These are phyloP conservation scores for Yamadazyma mexicana DNA, from an alignment of 1,139 yeast genomes.

Conservation along the genomic window DNA sequence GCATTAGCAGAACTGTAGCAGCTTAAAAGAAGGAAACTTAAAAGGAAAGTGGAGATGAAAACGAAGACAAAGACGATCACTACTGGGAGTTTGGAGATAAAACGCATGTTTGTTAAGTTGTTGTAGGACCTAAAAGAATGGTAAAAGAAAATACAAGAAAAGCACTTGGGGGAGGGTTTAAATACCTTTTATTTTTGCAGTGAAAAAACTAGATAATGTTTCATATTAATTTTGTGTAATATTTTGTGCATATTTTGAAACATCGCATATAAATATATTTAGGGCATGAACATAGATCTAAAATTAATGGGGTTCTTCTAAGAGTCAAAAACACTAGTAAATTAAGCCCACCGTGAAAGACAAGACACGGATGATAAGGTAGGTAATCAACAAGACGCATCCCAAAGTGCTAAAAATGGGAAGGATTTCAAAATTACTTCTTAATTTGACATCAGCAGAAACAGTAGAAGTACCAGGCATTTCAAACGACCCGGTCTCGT, in stretches of 20 bases:
- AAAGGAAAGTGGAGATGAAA: constrained; percentile 38
- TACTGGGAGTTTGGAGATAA: constrained; percentile 13
- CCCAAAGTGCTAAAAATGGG: constrained; percentile 16
- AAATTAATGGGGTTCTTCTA: no score
- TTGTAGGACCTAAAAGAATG: no score
- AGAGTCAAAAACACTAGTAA: background rate
- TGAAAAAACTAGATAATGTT: background rate
- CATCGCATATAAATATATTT: no score
- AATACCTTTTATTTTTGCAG: background rate
- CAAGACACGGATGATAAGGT: background rate
- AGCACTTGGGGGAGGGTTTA: no score
- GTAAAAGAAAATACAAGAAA: no score
- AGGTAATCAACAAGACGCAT: background rate
- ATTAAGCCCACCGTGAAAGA: background rate
- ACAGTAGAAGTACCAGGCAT: constrained; percentile 23
- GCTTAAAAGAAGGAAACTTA: constrained; percentile 55
- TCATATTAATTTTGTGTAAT: constrained; percentile 1
- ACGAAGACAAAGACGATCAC: constrained; percentile 23
- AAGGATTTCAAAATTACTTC: constrained; percentile 21
- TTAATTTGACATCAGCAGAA: constrained; percentile 30
- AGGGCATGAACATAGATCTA: background rate
- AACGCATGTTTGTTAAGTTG: constrained; percentile 5
- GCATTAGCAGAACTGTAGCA: constrained; percentile 41
- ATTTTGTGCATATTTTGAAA: background rate
- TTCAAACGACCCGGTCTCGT: constrained; percentile 55